Conservation (phyloP, 164 flowering plant genomes). For the Umbellularia californica region DNA sequence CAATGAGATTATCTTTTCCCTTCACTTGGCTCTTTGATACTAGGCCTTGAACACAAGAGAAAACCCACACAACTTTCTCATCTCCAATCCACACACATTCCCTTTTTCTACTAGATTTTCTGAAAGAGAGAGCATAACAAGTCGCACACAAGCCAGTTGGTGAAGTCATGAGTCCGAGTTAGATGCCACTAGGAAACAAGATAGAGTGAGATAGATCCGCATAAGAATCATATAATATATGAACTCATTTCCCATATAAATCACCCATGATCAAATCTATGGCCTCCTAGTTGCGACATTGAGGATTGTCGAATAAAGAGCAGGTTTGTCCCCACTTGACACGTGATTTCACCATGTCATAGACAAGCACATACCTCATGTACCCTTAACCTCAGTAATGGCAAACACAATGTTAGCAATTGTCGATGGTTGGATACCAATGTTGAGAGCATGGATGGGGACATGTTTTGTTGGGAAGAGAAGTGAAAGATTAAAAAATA, state of each 20-base stretch:
- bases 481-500: constrained; percentile 10
- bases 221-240: background rate
- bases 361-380: background rate
- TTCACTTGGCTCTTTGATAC: too few species aligned
- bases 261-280: background rate
- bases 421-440: constrained; percentile 10
- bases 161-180: background rate
- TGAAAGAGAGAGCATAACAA: too few species aligned
- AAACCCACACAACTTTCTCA: too few species aligned
- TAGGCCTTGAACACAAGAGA: too few species aligned
- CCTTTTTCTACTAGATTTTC: too few species aligned
- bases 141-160: too few species aligned
- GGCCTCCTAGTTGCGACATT: background rate
- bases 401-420: constrained; percentile 8
- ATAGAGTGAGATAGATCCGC: background rate
- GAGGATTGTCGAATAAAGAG: background rate
- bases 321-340: background rate
- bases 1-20: too few species aligned
- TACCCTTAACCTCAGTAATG: constrained; percentile 10
- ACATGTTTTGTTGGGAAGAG: constrained; percentile 30
- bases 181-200: background rate
- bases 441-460: constrained; percentile 31
- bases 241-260: background rate
- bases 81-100: too few species aligned
- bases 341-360: background rate